Conservation (phyloP, 2,329 filamentous ascomycete genomes). For the Xylaria sp. region DNA sequence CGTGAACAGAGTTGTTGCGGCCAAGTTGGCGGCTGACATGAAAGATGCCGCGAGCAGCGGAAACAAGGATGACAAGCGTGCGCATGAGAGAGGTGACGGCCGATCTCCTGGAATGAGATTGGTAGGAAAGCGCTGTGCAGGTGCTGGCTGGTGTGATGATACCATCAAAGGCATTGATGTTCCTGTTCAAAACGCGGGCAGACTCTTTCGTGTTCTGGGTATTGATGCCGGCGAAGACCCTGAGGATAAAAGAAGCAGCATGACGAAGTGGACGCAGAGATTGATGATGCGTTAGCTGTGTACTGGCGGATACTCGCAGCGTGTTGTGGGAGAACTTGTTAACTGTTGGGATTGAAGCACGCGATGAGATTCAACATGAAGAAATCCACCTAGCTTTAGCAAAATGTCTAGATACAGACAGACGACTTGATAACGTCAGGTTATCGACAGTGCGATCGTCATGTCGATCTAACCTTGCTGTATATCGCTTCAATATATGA, state of each 20-base stretch:
- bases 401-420: not conserved
- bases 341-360: not conserved
- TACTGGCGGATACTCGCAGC: not conserved
- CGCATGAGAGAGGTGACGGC: not conserved
- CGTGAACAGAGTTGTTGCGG: slow-evolving; percentile 26
- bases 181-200: slow-evolving; percentile 34
- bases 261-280: slow-evolving; percentile 3
- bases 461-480: not conserved
- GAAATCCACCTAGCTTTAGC: slow-evolving; percentile 4
- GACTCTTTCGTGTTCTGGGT: slow-evolving; percentile 37
- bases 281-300: slow-evolving; percentile 18
- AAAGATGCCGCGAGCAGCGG: not conserved
- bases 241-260: slow-evolving; percentile 11
- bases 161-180: slow-evolving; percentile 43
- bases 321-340: not conserved
- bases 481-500: too few relatives aligned
- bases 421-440: not conserved
- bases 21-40: slow-evolving; percentile 20
- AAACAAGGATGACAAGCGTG: not conserved
- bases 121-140: slow-evolving; percentile 41
- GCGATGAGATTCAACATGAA: too few relatives aligned
- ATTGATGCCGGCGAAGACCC: slow-evolving; percentile 11
- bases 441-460: not conserved
- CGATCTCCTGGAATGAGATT: slow-evolving; percentile 23
- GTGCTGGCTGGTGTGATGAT: slow-evolving; percentile 45